Conservation (phyloP, 495 filamentous ascomycete genomes). For the Aspergillus coremiiformis region DNA sequence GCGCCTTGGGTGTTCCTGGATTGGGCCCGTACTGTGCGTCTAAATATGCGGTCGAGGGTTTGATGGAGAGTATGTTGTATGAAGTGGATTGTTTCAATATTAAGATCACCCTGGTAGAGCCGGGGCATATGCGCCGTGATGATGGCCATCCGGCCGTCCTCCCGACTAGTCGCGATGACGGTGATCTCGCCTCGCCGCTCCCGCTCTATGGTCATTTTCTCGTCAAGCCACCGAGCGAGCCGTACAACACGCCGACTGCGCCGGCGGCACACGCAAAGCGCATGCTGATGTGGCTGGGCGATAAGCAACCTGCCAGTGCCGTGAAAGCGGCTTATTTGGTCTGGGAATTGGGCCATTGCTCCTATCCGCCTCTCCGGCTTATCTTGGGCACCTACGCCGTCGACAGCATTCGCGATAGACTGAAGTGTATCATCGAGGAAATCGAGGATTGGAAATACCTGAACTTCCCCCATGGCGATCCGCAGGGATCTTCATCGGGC, state of each 20-base stretch:
- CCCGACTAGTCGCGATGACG: conserved; percentile 14
- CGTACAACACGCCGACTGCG: conserved; percentile 66
- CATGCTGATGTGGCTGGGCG: conserved; percentile 92
- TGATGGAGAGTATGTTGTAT: conserved; percentile 93
- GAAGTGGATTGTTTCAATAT: conserved; percentile 88
- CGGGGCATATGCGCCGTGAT: conserved; percentile 78
- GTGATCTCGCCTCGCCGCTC: conserved; percentile 44
- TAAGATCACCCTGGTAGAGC: conserved; percentile 86
- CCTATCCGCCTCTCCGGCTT: conserved; percentile 77
- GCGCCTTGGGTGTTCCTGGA: conserved; percentile 83
- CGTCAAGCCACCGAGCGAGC: conserved; percentile 75
- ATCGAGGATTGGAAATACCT: conserved; percentile 86
- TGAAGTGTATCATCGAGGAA: conserved; percentile 89
- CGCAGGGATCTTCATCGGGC: conserved; percentile 1
- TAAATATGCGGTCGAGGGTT: conserved; percentile 90
- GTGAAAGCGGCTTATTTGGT: conserved; percentile 92
- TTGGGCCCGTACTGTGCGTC: conserved; percentile 92
- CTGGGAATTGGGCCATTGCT: conserved; percentile 93
- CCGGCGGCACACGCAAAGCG: conserved; percentile 85
- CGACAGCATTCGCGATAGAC: conserved; percentile 83
- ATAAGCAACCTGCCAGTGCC: conserved; percentile 84
- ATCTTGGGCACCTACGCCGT: conserved; percentile 89
- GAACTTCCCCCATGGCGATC: conserved; percentile 45
- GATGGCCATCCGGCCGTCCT: conserved; percentile 36
- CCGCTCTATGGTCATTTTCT: conserved; percentile 87